A percentile compares a stretch with the other conserved stretches of the same genome.
Conservation (phyloP, 2,329 filamentous ascomycete species). For the Venturia pyrina region DNA sequence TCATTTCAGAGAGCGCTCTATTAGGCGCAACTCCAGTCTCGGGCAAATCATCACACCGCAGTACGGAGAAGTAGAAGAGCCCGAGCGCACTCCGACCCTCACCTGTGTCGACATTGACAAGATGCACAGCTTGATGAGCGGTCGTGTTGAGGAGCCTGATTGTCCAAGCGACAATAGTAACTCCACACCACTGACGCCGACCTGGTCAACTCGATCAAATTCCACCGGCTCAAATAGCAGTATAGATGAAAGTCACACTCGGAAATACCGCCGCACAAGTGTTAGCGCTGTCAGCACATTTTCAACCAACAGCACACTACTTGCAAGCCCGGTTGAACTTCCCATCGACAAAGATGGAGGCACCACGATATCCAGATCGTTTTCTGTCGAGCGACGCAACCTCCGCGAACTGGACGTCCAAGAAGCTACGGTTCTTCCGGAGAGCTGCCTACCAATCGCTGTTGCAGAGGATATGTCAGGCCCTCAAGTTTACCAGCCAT, state of each 20-base stretch:
- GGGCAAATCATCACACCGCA: neutral
- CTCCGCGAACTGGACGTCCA: neutral
- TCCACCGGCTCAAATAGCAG: neutral
- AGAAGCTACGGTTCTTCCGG: neutral
- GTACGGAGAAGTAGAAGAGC: neutral
- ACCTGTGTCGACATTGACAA: slow-evolving; percentile 4
- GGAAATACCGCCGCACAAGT: neutral
- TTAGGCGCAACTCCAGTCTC: neutral
- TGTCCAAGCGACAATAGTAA: slow-evolving; percentile 1
- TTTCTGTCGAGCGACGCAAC: neutral
- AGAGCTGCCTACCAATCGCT: neutral
- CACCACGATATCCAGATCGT: neutral
- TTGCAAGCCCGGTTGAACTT: neutral
- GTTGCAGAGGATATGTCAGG: neutral
- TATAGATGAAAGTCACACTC: neutral
- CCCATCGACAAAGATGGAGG: neutral
- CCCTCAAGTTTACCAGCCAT: neutral
- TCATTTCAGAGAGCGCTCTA: neutral
- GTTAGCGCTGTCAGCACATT: neutral
- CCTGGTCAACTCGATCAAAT: slow-evolving; percentile 3
- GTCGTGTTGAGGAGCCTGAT: neutral
- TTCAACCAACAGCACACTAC: neutral
- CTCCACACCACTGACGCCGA: neutral
- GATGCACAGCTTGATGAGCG: neutral
- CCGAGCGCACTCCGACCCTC: slow-evolving; percentile 1